phyloP scores from a whole-genome alignment of 2,329 filamentous ascomycete genomes.

The Aspergillus ustus region DNA sequence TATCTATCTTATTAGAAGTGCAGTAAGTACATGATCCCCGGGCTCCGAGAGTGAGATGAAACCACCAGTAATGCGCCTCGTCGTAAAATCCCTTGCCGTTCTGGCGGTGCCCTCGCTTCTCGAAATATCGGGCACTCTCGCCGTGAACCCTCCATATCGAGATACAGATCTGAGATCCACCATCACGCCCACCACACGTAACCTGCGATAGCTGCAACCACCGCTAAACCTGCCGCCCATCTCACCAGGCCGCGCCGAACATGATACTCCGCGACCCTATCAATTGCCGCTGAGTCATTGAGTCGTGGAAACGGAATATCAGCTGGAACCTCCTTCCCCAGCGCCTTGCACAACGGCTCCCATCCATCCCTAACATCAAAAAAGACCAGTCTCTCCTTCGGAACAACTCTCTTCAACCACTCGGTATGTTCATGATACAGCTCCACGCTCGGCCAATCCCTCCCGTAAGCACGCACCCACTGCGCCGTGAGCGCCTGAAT shows the following conservation, averaged over 20 bases:
- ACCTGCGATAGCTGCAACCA: not conserved
- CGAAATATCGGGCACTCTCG: too few species aligned
- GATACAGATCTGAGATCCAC: too few species aligned
- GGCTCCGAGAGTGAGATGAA: too few species aligned
- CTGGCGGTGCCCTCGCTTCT: too few species aligned
- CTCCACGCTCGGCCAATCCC: slow-evolving; percentile 11
- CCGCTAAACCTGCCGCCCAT: slow-evolving; percentile 30
- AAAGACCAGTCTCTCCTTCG: slow-evolving; percentile 41
- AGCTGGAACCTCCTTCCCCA: slow-evolving; percentile 43
- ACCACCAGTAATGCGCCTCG: too few species aligned
- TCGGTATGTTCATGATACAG: slow-evolving; percentile 29
- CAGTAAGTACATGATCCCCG: too few species aligned
- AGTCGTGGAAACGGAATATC: slow-evolving; percentile 43
- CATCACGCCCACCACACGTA: too few species aligned
- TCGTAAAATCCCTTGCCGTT: too few species aligned
- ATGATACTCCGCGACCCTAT: slow-evolving; percentile 25
- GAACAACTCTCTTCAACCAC: slow-evolving; percentile 32
- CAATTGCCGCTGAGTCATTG: slow-evolving; percentile 38
- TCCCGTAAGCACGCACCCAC: slow-evolving; percentile 28
- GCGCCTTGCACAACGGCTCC: slow-evolving; percentile 51
- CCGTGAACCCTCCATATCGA: too few species aligned
- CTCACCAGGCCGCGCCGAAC: slow-evolving; percentile 33
- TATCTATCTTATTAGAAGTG: too few species aligned
- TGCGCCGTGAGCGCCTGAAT: slow-evolving; percentile 21
- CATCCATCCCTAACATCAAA: slow-evolving; percentile 50